Base-by-base conservation (phyloP, 2,329 filamentous ascomycete genomes). In the Penicillium brevicompactum region DNA sequence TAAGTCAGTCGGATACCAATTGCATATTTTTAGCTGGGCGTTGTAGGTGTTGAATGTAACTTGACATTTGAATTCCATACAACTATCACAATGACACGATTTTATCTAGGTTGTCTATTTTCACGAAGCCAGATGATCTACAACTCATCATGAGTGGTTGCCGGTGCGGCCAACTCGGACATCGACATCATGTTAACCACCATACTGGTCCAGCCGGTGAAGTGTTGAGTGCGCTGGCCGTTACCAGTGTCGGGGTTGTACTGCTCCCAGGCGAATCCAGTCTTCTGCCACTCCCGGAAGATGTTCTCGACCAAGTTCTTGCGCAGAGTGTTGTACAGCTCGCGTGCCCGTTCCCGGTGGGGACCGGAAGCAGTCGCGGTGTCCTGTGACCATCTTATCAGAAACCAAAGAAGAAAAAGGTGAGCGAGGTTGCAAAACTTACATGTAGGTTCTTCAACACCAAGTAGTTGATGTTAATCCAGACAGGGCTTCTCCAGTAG, bases 201-300 rank as follows among this genome's bases (percentile, higher is more conserved):
- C 75, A 97, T 79, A 72, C 91, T 96, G n/a, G 94, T 99, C 94
- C 94, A 99, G 48, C 94, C 94, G 0, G 94, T 97, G 72, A 99
- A 99, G 75, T 97, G 93, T 80, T 97, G 92, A 5, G 92, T 97
- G 41, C 94, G 84, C 80, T 97, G 93, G n/a, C 94, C 94, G 50
- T 84, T 84, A 44, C 94, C 94, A 3, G 91, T 96, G 66, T 96
- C 91, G 0, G 92, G 91, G 72, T 96, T 91, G 74, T 97, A 99
- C 77, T 99, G 94, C 76, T 99, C 94, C 93, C 93, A 99, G 0
- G 93, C 94, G 71, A 97, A 97, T 16, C 93, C 93, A 0, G 94
- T 97, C 69, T 90, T 85, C 70, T 87, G 81, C 93, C 93, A 99
- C 71, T 87, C 87, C 55, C 87, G 84, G 78, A 89, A 97, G 13